Conservation (phyloP, 352 stramenopile genomes). For the Vaucheria bursata region DNA sequence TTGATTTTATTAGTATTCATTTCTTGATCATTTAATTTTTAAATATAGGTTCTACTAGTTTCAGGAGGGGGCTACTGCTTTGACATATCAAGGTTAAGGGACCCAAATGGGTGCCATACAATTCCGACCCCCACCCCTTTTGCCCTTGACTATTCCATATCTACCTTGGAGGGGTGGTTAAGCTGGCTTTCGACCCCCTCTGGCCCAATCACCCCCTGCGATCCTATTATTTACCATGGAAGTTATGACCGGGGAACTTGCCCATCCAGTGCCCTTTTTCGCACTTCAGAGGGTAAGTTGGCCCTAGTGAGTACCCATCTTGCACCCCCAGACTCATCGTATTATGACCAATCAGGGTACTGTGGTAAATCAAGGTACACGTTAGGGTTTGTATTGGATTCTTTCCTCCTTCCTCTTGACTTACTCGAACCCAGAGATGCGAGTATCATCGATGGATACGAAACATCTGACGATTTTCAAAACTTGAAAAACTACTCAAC, state of each 20-base stretch:
- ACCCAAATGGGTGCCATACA: background rate
- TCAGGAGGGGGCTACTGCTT: background rate
- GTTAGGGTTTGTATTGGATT: background rate
- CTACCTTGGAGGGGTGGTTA: background rate
- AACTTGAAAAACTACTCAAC: background rate
- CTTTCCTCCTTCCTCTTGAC: background rate
- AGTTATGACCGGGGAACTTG: background rate
- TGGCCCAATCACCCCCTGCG: background rate
- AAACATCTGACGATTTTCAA: background rate
- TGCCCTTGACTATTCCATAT: background rate
- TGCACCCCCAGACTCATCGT: background rate
- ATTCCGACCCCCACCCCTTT: background rate
- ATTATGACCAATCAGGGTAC: background rate
- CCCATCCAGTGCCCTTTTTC: background rate
- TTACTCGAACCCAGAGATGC: background rate
- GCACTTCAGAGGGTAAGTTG: background rate
- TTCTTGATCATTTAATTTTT: background rate
- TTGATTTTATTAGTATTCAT: background rate
- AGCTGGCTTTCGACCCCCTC: background rate
- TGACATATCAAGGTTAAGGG: background rate
- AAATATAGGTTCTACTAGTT: background rate
- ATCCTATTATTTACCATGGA: background rate
- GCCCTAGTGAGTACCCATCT: background rate
- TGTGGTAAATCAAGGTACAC: background rate
- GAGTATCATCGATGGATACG: background rate